Percentiles rank a stretch among this genome's conserved stretches.
These are phyloP conservation scores for Aspergillus oerlinghausenensis DNA, from an alignment of 2,329 filamentous ascomycete genomes.

Conservation along the genomic window DNA sequence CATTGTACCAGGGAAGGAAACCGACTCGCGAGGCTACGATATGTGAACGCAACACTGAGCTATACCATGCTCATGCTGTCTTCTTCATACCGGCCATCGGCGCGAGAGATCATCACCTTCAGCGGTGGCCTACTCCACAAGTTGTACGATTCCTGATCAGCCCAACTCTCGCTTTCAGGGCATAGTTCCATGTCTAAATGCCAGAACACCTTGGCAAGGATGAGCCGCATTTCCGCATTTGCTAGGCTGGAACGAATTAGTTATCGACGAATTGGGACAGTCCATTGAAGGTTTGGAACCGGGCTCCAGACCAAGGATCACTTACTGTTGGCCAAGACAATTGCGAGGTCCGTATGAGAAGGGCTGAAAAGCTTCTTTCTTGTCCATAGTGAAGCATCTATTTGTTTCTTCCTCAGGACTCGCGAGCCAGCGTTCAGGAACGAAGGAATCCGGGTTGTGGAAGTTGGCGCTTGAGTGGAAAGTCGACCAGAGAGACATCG, in stretches of 20 bases:
- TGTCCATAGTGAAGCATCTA: slow-evolving; percentile 25
- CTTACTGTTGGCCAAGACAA: slow-evolving; percentile 21
- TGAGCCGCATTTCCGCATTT: slow-evolving; percentile 37
- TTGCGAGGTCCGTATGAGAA: slow-evolving; percentile 27
- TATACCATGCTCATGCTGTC: neutral
- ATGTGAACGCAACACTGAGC: too few species aligned
- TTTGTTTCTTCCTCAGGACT: neutral
- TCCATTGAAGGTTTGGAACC: neutral
- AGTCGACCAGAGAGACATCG: slow-evolving; percentile 4
- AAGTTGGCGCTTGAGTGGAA: slow-evolving; percentile 13
- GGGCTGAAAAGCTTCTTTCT: slow-evolving; percentile 26
- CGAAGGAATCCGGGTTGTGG: slow-evolving; percentile 18
- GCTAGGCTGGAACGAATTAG: slow-evolving; percentile 19
- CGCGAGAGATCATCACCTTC: slow-evolving; percentile 25
- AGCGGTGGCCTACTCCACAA: slow-evolving; percentile 36
- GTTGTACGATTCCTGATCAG: slow-evolving; percentile 28
- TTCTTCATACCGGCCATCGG: neutral
- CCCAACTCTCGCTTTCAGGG: slow-evolving; percentile 21
- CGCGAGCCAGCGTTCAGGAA: slow-evolving; percentile 30
- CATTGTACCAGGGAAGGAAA: too few species aligned
- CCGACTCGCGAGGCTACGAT: too few species aligned
- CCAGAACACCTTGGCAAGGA: slow-evolving; percentile 35
- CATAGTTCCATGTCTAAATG: slow-evolving; percentile 37
- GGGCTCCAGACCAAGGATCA: neutral
- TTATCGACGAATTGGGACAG: neutral